These are phyloP conservation scores for Helianthus annuus DNA, from an alignment of 129 eudicot genomes.

Conservation along the genomic window DNA sequence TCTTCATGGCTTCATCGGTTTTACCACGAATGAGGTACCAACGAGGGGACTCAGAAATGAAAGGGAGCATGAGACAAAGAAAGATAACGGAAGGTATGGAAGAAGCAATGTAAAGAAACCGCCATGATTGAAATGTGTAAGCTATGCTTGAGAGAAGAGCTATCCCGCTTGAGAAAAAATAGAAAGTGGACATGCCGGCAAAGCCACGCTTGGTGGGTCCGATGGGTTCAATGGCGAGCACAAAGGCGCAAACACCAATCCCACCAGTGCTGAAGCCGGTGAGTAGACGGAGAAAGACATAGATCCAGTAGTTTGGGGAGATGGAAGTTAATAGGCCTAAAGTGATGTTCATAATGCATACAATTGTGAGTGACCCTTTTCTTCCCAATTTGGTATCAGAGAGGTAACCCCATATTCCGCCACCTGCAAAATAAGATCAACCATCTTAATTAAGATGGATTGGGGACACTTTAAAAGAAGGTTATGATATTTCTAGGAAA, in stretches of 20 bases:
- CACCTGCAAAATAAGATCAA: constrained; percentile 45
- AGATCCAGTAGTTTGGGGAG: constrained; percentile 63
- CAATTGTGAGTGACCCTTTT: constrained; percentile 69
- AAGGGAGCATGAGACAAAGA: constrained; percentile 62
- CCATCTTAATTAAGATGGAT: no score
- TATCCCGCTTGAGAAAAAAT: constrained; percentile 84
- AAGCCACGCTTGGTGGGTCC: constrained; percentile 79
- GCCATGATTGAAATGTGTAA: constrained; percentile 67
- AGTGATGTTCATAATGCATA: constrained; percentile 55
- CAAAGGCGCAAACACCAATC: constrained; percentile 81
- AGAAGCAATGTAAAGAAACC: constrained; percentile 67
- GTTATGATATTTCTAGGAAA: no score
- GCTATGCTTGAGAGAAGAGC: constrained; percentile 71
- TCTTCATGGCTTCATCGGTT: constrained; percentile 51
- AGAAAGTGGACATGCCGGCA: constrained; percentile 94
- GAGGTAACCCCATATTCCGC: constrained; percentile 87
- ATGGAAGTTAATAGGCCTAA: constrained; percentile 73
- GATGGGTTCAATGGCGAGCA: constrained; percentile 84
- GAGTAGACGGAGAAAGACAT: constrained; percentile 64
- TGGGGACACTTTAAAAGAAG: no score
- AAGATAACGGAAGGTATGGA: constrained; percentile 70
- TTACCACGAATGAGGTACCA: constrained; percentile 79
- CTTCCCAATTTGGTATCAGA: constrained; percentile 84
- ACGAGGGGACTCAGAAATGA: constrained; percentile 86
- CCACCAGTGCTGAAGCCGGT: constrained; percentile 92